Conservation (phyloP, 345 rosid genomes). For the Melaleuca alternifolia region DNA sequence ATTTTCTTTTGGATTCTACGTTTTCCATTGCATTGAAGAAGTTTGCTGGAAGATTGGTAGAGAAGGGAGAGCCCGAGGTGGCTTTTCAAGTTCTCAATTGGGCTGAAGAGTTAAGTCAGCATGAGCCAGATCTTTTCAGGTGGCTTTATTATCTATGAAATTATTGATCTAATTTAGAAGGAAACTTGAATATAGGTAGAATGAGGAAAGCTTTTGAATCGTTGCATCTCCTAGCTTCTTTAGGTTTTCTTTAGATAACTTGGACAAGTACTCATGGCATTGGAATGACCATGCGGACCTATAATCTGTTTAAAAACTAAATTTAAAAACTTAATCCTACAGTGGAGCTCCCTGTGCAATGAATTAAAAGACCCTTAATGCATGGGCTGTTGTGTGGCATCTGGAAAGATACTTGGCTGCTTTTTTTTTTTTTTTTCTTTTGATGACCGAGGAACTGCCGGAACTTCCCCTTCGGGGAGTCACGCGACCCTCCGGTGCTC, state of each 20-base stretch:
- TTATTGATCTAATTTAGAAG: neutral
- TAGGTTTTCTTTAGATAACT: neutral
- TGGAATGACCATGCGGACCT: neutral
- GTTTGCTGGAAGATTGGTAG: constrained; percentile 32
- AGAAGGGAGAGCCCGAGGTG: constrained; percentile 29
- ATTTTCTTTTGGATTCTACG: constrained; percentile 80
- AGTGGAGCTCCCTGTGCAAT: neutral
- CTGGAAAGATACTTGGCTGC: neutral
- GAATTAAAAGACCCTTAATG: neutral
- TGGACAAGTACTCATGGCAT: neutral
- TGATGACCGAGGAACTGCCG: too few species aligned
- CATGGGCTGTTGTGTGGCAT: neutral
- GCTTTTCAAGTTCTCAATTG: constrained; percentile 32
- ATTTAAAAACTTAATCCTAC: neutral
- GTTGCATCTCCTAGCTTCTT: neutral
- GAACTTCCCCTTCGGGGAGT: too few species aligned
- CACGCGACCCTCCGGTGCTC: too few species aligned
- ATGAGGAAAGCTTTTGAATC: neutral
- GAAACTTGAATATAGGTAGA: neutral
- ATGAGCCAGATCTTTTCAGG: constrained; percentile 43
- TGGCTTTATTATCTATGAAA: constrained; percentile 6
- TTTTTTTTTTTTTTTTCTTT: too few species aligned
- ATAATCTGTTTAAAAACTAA: neutral
- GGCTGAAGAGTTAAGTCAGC: constrained; percentile 33
- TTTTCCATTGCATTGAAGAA: constrained; percentile 42